Conservation (phyloP, 345 rosid genomes). For the Ricinus communis region DNA sequence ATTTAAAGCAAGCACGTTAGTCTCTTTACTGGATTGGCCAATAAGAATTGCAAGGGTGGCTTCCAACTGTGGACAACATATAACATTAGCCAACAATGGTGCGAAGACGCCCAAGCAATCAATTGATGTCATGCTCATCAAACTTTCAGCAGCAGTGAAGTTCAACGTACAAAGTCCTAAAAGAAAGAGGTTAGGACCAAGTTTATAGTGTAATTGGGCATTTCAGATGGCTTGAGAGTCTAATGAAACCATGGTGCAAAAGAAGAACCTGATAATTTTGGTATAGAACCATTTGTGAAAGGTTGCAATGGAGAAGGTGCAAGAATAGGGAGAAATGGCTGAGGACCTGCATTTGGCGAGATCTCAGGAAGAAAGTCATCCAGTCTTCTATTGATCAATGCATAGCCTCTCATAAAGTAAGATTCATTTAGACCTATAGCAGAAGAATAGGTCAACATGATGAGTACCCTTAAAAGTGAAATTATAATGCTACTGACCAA, state of each 20-base stretch:
- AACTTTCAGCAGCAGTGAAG: constrained; percentile 64
- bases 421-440: constrained; percentile 53
- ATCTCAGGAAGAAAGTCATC: constrained; percentile 60
- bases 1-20: constrained; percentile 66
- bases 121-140: constrained; percentile 73
- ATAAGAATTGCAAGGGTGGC: constrained; percentile 75
- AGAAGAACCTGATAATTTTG: constrained; percentile 75
- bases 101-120: constrained; percentile 83
- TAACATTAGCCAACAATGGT: constrained; percentile 79
- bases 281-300: constrained; percentile 61
- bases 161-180: constrained; percentile 74
- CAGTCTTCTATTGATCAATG: constrained; percentile 17
- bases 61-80: constrained; percentile 93
- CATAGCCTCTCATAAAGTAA: constrained; percentile 21
- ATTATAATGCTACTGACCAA: background rate
- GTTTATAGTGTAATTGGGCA: constrained; percentile 9
- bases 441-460: constrained; percentile 9
- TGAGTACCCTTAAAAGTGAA: background rate
- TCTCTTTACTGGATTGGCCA: constrained; percentile 72
- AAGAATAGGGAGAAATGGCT: constrained; percentile 81
- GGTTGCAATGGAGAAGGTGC: constrained; percentile 92
- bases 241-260: constrained; percentile 12
- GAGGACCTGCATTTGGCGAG: constrained; percentile 70
- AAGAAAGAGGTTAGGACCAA: constrained; percentile 12
- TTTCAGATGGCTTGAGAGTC: background rate